These are phyloP conservation scores for Linnemannia hyalina DNA, from an alignment of 192 early-diverging fungal genomes.

Conservation along the genomic window DNA sequence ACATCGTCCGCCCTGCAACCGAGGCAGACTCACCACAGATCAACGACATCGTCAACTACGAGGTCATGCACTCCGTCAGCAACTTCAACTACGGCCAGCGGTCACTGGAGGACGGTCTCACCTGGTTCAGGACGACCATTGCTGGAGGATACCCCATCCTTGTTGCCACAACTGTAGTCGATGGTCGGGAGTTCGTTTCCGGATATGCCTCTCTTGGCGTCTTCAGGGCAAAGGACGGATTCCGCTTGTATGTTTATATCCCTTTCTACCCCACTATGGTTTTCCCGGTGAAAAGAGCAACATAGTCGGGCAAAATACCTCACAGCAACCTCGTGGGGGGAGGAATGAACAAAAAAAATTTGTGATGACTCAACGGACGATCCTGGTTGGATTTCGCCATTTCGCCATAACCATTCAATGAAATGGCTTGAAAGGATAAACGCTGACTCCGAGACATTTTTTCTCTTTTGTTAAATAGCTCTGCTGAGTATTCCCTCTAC, in stretches of 20 bases:
- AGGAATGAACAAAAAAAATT: not conserved
- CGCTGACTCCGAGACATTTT: not conserved
- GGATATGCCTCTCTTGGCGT: constrained; percentile 28
- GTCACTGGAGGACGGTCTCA: constrained; percentile 42
- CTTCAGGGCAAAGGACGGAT: constrained; percentile 28
- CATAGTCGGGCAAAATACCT: not conserved
- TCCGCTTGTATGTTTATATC: constrained; percentile 33
- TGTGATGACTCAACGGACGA: constrained; percentile 11
- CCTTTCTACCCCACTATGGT: not conserved
- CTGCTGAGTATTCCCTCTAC: constrained; percentile 61
- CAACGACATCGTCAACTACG: constrained; percentile 61
- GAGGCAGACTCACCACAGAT: constrained; percentile 53
- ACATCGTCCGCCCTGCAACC: constrained; percentile 51
- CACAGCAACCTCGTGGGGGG: not conserved
- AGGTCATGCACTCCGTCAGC: constrained; percentile 50
- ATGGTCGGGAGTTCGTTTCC: constrained; percentile 19
- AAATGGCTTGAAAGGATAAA: not conserved
- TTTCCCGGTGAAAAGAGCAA: not conserved
- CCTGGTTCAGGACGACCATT: constrained; percentile 51
- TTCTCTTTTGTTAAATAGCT: constrained; percentile 12
- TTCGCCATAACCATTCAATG: not conserved
- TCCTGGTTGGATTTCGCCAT: not conserved
- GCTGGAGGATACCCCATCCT: constrained; percentile 53
- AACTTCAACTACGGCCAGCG: constrained; percentile 56
- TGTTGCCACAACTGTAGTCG: constrained; percentile 44